Base-by-base conservation (phyloP, 1,139 yeast species). In the Chernovozyma sophiae-reginae region DNA sequence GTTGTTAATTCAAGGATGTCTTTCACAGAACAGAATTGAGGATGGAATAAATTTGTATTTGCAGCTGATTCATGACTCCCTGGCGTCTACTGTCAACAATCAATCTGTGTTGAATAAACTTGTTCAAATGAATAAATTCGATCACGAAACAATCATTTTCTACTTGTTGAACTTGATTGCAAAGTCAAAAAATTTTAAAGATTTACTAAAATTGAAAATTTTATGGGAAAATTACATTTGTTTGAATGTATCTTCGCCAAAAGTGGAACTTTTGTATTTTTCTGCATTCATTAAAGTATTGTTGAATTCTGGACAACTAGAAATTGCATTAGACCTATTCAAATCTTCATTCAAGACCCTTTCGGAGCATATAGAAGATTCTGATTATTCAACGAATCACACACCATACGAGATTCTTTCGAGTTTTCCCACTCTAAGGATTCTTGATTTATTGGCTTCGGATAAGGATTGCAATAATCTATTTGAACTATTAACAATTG, bases 231-330 rank as follows among this genome's bases (percentile, higher is more conserved):
- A 45, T 16, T 44, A 46, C 36, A 44, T 55, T 4, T 34, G 35
- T 2, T 37, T 33, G 15, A 27, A 28, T 13, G 22, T n/a, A 14
- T 15, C 14, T 10, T 22, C 33, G 6, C 30, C 33, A 23, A 15
- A 30, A 10, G 35, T 37, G 2, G 36, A 44, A 13, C n/a, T 42
- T 5, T 32, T 43, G 10, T 63, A 61, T 39, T 53, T 57, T 33
- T 41, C 51, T 4, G 54, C 65, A 6, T 52, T 51, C 34, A 34
- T 62, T 25, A 45, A 52, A 26, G 46, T 55, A 0, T 48, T 61
- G 15, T 31, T 62, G 4, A 59, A 60, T 30, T 41, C 58, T 2
- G 46, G 45, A 13, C 68, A 64, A 38, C 41, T 45, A 15, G 45
- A 52, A 16, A 33, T 44, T 22, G 68, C 69, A 0, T 31, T 50